These are phyloP conservation scores for Saccharum officinarum DNA, from an alignment of 176 grass and related monocot species.

Conservation along the genomic window DNA sequence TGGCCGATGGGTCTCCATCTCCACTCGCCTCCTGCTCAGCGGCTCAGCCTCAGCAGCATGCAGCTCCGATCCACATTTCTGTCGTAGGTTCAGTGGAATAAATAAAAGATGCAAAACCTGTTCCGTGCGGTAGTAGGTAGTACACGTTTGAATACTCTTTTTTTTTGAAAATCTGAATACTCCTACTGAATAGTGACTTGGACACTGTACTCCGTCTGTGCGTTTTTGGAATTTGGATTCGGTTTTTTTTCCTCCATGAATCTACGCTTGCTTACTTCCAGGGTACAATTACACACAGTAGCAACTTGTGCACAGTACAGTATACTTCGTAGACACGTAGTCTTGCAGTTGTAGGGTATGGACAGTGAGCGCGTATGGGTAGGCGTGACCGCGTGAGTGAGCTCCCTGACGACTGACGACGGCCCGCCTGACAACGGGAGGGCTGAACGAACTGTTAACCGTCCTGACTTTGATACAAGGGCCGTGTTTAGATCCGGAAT, in stretches of 20 bases:
- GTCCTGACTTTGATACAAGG: neutral
- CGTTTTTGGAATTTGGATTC: constrained; percentile 15
- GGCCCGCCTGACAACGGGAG: too few species aligned
- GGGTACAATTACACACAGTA: neutral
- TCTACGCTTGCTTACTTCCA: neutral
- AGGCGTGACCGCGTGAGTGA: too few species aligned
- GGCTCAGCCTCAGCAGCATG: too few species aligned
- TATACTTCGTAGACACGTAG: neutral
- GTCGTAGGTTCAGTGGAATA: neutral
- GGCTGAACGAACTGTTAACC: constrained; percentile 11
- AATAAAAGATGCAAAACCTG: neutral
- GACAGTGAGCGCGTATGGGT: too few species aligned
- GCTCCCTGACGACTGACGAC: neutral
- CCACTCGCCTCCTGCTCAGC: neutral
- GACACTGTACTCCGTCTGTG: neutral
- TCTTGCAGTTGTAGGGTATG: neutral
- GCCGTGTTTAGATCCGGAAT: too few species aligned
- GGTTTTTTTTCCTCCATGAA: neutral
- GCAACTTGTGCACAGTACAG: neutral
- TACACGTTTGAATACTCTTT: neutral
- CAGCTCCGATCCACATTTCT: neutral
- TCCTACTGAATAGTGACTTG: neutral
- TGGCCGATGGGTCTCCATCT: neutral
- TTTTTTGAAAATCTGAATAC: too few species aligned
- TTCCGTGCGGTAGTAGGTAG: neutral